Base-by-base conservation (phyloP, 495 filamentous ascomycete genomes). In the Neurospora sp. region DNA sequence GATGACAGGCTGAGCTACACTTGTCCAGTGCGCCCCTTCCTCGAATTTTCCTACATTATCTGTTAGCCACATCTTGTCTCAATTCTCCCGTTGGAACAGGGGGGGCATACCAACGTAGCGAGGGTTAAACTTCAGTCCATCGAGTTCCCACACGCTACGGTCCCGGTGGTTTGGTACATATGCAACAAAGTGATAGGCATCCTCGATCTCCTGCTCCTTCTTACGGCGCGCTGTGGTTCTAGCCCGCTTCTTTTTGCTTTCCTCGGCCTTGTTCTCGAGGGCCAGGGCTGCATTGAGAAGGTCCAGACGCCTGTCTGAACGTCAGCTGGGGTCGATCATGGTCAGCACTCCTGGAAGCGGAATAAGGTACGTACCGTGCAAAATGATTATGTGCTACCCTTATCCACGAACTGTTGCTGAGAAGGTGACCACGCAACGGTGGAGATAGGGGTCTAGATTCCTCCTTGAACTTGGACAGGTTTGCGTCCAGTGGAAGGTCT, bases 301-400 rank as follows among this genome's bases (percentile, higher is more conserved):
- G 76, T 98, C 94, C 80, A 92, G 89, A 69, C 91, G 91, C 61
- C 80, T 79, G 40, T 40, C 1, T 1, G 10, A 44, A 17, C 37
- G 53, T 71, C 8, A 70, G 71, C 39, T 89, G 69, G 42, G 0
- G 20, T 0, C 27, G 35, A 40, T 7, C 8, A 45, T 69, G 71
- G 8, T 17, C 14, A 48, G 16, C 38, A 5, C 22, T 27, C n/a
- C 41, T 39, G 10, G 35, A 72, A 22, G 37, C 72, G 35, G 1
- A 3, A 17, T 16, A 40, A 40, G 20, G 35, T 59, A 76, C 84
- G 71, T 86, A 94, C 91, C 91, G 87, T 40, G 92, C 90, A 78
- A 93, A 97, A 1, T 92, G 94, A 76, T 98, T 98, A 76, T 98
- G 96, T 40, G 93, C 87, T 27, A 84, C 81, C 73, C 93, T 92